phyloP scores from a whole-genome alignment of 371 early-diverging fungal genomes.

The Entomophthora muscae region DNA sequence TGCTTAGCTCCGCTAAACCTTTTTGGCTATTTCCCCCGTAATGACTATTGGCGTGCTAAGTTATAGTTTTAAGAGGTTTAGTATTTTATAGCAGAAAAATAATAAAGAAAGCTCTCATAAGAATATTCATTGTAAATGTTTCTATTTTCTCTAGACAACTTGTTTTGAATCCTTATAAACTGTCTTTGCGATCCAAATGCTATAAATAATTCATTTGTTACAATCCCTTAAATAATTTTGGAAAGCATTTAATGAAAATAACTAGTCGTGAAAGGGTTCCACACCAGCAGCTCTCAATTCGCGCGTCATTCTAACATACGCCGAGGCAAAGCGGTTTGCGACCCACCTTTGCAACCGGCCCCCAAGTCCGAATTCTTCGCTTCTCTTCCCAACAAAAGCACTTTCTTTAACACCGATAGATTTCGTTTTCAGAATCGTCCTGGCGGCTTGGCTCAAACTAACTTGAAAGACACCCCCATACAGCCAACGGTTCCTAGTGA shows the following conservation, averaged over 20 bases:
- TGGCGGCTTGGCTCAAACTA: neutral
- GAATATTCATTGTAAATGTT: too few relatives aligned
- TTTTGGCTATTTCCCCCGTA: too few relatives aligned
- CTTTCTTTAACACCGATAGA: slow-evolving; percentile 13
- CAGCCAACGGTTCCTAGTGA: neutral
- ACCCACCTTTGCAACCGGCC: slow-evolving; percentile 3
- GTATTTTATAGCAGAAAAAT: too few relatives aligned
- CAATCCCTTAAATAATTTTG: too few relatives aligned
- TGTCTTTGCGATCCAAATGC: too few relatives aligned
- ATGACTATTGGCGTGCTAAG: too few relatives aligned
- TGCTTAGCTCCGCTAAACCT: too few relatives aligned
- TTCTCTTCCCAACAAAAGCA: neutral
- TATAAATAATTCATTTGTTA: too few relatives aligned
- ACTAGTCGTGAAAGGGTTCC: neutral
- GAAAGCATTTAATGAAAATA: neutral
- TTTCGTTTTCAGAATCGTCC: slow-evolving; percentile 10
- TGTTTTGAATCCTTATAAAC: too few relatives aligned
- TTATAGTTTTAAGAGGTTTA: too few relatives aligned
- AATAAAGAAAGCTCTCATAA: too few relatives aligned
- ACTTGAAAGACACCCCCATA: neutral
- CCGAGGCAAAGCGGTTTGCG: neutral
- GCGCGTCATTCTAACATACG: neutral
- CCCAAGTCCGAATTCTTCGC: slow-evolving; percentile 4
- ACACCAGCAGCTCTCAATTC: neutral
- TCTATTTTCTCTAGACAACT: too few relatives aligned